These are phyloP conservation scores for Chytriomyces confervae DNA, from an alignment of 192 early-diverging fungal genomes.

Conservation along the genomic window DNA sequence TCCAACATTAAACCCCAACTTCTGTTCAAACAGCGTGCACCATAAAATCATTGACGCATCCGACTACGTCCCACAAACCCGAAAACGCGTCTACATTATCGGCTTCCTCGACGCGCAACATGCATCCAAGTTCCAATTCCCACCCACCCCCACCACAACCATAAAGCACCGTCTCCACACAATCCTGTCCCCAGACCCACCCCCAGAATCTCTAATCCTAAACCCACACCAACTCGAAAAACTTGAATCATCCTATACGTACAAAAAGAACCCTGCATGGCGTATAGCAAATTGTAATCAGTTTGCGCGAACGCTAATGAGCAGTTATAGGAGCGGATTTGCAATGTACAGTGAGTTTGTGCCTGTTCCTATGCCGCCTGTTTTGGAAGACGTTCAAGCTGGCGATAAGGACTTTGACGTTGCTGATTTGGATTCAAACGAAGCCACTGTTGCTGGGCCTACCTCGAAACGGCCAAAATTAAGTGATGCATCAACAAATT, in stretches of 20 bases:
- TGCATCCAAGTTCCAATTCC: neutral
- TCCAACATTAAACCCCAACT: neutral
- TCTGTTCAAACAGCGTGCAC: neutral
- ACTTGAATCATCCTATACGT: neutral
- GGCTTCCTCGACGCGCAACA: neutral
- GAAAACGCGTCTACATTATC: slow-evolving; percentile 24
- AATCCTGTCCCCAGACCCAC: neutral
- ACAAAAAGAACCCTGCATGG: slow-evolving; percentile 20
- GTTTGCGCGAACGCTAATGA: slow-evolving; percentile 9
- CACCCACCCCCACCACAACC: neutral
- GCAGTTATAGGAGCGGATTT: slow-evolving; percentile 23
- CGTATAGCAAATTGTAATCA: slow-evolving; percentile 1
- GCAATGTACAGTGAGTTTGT: slow-evolving; percentile 30
- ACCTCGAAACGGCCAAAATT: neutral
- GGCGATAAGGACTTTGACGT: neutral
- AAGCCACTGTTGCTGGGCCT: neutral
- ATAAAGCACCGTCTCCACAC: neutral
- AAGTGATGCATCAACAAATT: neutral
- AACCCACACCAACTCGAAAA: slow-evolving; percentile 12
- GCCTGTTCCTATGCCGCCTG: neutral
- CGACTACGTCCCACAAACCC: slow-evolving; percentile 14
- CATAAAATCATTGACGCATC: slow-evolving; percentile 25
- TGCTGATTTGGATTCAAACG: neutral
- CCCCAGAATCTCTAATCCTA: slow-evolving; percentile 1
- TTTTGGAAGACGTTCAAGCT: neutral